phyloP scores from a whole-genome alignment of 1,284 basidiomycete species.

The Amylostereum areolatum region DNA sequence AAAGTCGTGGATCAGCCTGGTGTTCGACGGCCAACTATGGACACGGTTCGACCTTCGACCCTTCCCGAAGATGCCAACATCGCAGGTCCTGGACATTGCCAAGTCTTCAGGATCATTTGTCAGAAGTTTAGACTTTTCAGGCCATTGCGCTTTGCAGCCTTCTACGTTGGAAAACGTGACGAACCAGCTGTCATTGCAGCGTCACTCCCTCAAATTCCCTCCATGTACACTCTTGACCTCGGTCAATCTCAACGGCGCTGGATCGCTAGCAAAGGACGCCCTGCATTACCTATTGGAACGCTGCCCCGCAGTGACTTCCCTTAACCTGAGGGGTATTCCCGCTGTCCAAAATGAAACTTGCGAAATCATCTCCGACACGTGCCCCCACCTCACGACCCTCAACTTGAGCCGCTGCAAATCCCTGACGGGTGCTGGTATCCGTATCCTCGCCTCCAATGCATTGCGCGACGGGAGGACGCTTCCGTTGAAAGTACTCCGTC shows the following conservation, averaged over 20 bases:
- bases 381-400: constrained; percentile 50
- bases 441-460: constrained; percentile 34
- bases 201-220: constrained; percentile 25
- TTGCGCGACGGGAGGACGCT: constrained; percentile 39
- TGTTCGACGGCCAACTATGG: constrained; percentile 90
- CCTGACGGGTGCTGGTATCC: constrained; percentile 61
- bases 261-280: constrained; percentile 53
- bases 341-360: constrained; percentile 72
- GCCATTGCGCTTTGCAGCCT: constrained; percentile 52
- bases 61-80: constrained; percentile 50
- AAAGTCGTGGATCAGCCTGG: constrained; percentile 70
- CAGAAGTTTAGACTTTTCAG: constrained; percentile 56
- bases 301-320: constrained; percentile 52
- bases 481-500: constrained; percentile 49
- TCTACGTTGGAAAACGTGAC: constrained; percentile 45
- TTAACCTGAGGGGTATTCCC: constrained; percentile 64
- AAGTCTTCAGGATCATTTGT: constrained; percentile 62
- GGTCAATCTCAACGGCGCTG: constrained; percentile 76
- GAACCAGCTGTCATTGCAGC: constrained; percentile 43
- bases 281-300: constrained; percentile 68
- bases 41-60: constrained; percentile 51
- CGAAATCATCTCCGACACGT: constrained; percentile 54
- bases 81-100: constrained; percentile 44
- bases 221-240: constrained; percentile 58
- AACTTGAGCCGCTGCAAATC: constrained; percentile 73